Evolutionary conservation across 1,284 basidiomycete species (phyloP).

Genomic region (Ganoderma sinense): DNA sequence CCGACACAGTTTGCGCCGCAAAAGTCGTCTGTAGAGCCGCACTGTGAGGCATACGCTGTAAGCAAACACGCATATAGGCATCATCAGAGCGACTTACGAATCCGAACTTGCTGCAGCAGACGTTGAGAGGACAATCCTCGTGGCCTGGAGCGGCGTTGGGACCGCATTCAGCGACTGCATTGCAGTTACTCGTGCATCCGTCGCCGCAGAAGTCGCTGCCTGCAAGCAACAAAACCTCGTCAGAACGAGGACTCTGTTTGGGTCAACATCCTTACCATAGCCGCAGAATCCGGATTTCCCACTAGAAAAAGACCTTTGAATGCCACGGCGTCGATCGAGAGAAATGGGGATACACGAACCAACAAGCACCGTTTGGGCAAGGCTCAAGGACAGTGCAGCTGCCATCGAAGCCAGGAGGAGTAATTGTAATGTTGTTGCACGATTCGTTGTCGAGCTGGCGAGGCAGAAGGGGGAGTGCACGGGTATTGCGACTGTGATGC

Average conservation of each 20-base stretch:
- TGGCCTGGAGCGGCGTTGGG: conserved; percentile 21
- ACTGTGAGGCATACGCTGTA: background rate
- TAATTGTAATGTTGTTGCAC: conserved; percentile 16
- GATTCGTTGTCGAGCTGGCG: conserved; percentile 10
- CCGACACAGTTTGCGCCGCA: background rate
- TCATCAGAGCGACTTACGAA: background rate
- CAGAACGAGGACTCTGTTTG: background rate
- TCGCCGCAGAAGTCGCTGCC: conserved; percentile 19
- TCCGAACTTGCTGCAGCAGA: conserved; percentile 28
- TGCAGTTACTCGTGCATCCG: conserved; percentile 22
- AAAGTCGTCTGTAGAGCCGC: background rate
- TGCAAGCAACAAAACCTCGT: background rate
- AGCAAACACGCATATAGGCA: background rate
- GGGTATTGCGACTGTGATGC: background rate
- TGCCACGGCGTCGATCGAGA: background rate
- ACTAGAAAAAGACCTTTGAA: background rate
- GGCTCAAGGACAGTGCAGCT: conserved; percentile 8
- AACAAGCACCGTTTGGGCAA: background rate
- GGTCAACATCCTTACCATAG: background rate
- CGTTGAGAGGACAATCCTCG: conserved; percentile 26
- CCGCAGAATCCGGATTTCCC: background rate
- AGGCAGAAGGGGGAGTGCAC: background rate
- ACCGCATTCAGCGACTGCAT: conserved; percentile 26
- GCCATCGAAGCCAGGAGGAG: conserved; percentile 17
- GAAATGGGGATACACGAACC: background rate